Evolutionary conservation across 2,329 filamentous ascomycete species (phyloP), one percentile per base, ranked within the genome.

Genomic region (Bipolaris zeicola): DNA sequence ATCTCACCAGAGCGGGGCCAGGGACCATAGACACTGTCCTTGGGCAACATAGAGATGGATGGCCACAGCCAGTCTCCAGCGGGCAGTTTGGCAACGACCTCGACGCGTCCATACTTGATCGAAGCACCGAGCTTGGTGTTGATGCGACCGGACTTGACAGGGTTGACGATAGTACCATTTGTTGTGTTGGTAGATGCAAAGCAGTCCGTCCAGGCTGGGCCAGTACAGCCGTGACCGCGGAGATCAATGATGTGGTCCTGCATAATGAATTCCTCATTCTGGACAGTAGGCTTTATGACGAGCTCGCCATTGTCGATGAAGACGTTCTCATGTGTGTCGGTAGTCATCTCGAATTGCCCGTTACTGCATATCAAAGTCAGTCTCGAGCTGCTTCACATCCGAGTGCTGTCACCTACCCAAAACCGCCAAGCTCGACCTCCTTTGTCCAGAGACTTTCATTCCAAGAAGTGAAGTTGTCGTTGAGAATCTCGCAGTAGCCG

Each of bases 41-140:
- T 86, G 1, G 91, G 91, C 80, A 95, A 81, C 89, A 96, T 90
- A 89, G 90, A 93, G 68, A 96, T 94, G n/a, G 90, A 90, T 2
- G 91, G 91, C 91, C 91, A 95, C 10, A 96, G 82, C 91, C 91
- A 95, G 78, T 95, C 91, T 51, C 91, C 91, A 45, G 80, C 76
- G 4, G 91, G 90, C 26, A 95, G 78, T 76, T 88, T 88, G 24
- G 91, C 91, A 1, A 83, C 87, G 5, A 96, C 90, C 72, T 96
- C 90, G 50, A 96, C 83, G 41, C 90, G 89, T 45, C 91, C 91
- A 71, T 90, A 96, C 76, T 87, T 91, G 80, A 96, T 90, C 14
- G 78, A 83, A 6, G 86, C 86, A 14, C 88, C 85, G 41, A 84
- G 84, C 70, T 85, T 89, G 54, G 89, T 93, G 78, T 88, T 89